Evolutionary conservation across 441 rosid genomes (phyloP).

Genomic region (Viola pubescens): DNA sequence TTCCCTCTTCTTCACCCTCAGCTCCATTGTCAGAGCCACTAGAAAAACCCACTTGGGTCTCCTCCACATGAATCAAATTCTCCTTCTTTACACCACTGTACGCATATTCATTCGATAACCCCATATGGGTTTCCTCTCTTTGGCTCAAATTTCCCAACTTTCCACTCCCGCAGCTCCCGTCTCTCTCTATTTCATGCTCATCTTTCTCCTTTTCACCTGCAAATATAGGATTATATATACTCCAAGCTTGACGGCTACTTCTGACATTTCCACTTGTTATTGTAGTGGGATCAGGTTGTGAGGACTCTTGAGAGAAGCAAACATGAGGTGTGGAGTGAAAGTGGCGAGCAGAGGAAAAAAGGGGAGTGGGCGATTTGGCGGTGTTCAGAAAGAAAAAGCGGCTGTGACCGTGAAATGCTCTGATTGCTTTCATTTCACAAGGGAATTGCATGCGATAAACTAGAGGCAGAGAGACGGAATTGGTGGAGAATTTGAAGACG

Average conservation of each 20-base stretch:
- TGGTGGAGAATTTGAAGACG: not conserved
- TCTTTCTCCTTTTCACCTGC: not conserved
- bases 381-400: constrained; percentile 16
- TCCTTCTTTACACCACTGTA: constrained; percentile 19
- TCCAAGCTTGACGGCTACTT: constrained; percentile 18
- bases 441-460: constrained; percentile 19
- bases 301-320: constrained; percentile 1
- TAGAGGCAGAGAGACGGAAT: not conserved
- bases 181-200: constrained; percentile 7
- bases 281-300: not conserved
- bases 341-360: constrained; percentile 6
- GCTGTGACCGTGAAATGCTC: constrained; percentile 22
- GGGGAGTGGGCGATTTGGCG: constrained; percentile 6
- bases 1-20: no score
- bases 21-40: not conserved
- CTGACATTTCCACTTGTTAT: not conserved
- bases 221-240: constrained; percentile 22
- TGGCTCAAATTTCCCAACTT: constrained; percentile 16
- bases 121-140: constrained; percentile 2
- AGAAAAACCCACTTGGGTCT: constrained; percentile 3
- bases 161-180: constrained; percentile 11
- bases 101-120: constrained; percentile 9
- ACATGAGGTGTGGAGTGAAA: constrained; percentile 21
- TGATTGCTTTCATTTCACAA: constrained; percentile 38
- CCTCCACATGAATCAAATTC: constrained; percentile 1